Percentiles rank a stretch among this genome's conserved stretches.
Evolutionary conservation across 305 asterid species (phyloP).

Genomic region (Solanum hybrid): DNA sequence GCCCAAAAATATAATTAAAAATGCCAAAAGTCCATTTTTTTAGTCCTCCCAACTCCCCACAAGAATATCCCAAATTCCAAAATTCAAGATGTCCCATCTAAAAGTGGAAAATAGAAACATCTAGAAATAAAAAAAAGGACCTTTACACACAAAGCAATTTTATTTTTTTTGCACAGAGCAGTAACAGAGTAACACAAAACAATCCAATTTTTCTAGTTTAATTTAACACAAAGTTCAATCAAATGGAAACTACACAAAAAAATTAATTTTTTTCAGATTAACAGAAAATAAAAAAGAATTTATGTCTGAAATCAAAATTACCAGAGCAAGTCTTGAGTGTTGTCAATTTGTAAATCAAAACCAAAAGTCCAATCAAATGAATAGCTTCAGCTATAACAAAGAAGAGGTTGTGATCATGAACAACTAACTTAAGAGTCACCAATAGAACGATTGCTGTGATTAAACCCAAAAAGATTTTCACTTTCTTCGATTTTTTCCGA

Average conservation of each 20-base stretch:
- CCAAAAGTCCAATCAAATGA: conserved; percentile 62
- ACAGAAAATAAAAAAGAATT: background rate
- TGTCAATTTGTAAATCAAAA: conserved; percentile 66
- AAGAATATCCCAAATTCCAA: background rate
- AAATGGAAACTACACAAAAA: background rate
- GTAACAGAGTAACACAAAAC: background rate
- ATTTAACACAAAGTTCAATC: background rate
- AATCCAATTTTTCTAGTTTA: background rate
- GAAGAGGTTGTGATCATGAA: conserved; percentile 48
- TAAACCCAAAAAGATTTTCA: conserved; percentile 46
- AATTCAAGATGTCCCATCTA: background rate
- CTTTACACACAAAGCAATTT: background rate
- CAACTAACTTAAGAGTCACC: conserved; percentile 51
- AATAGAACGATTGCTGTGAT: conserved; percentile 22
- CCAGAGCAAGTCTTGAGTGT: conserved; percentile 74
- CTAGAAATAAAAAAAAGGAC: background rate
- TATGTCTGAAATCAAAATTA: conserved; percentile 1
- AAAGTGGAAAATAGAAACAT: background rate
- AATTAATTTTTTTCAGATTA: background rate
- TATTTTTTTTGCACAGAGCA: background rate
- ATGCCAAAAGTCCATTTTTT: background rate
- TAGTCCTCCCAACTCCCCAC: background rate
- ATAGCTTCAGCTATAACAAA: conserved; percentile 50
- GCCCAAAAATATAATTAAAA: background rate
- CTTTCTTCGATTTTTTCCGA: conserved; percentile 68